Evolutionary conservation across 441 rosid genomes (phyloP).

Genomic region (Rhodomyrtus psidioides): DNA sequence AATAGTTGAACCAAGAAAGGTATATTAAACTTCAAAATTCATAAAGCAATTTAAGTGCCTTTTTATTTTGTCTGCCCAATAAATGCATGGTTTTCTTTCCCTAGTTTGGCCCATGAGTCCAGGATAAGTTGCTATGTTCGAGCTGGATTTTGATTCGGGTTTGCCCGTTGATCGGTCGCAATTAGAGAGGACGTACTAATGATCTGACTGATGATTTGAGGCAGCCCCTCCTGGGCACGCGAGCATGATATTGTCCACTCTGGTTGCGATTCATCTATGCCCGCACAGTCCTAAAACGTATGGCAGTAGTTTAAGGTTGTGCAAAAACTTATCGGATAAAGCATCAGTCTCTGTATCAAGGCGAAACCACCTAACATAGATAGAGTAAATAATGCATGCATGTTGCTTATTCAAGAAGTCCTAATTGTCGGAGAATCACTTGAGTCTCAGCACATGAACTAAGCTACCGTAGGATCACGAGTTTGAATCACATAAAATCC

Average conservation of each 20-base stretch:
- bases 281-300: not conserved
- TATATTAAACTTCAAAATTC: not conserved
- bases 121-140: not conserved
- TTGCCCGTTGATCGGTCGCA: not conserved
- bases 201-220: not conserved
- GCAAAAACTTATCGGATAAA: not conserved
- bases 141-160: not conserved
- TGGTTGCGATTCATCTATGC: not conserved
- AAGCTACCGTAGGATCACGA: not conserved
- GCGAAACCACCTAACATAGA: not conserved
- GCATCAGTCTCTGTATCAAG: not conserved
- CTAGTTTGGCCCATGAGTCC: not conserved
- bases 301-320: not conserved
- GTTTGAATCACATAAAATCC: not conserved
- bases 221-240: not conserved
- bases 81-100: not conserved
- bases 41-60: not conserved
- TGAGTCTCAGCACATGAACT: not conserved
- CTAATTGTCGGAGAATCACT: not conserved
- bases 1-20: not conserved
- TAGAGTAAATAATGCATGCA: not conserved
- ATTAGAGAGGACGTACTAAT: not conserved
- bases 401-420: not conserved
- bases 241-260: not conserved
- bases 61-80: not conserved